Percentiles rank a stretch among this genome's conserved stretches.
Conservation (phyloP, 2,329 filamentous ascomycete species). For the Penicillium sp. region DNA sequence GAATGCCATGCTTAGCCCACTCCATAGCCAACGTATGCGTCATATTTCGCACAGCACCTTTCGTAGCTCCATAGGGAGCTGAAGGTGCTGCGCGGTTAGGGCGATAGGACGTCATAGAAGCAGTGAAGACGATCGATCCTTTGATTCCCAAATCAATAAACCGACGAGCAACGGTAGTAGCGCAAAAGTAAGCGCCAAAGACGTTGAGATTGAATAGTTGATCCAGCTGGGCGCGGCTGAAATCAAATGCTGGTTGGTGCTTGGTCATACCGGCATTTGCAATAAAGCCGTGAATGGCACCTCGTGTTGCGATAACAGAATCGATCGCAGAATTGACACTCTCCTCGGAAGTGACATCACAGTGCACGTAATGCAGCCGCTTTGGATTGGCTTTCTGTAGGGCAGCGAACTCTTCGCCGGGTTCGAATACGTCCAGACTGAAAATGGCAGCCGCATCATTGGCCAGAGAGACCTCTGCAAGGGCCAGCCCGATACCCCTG, state of each 20-base stretch:
- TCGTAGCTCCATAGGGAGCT: slow-evolving; percentile 54
- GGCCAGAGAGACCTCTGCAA: slow-evolving; percentile 53
- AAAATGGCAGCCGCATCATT: slow-evolving; percentile 48
- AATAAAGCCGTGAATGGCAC: slow-evolving; percentile 49
- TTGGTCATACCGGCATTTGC: slow-evolving; percentile 52
- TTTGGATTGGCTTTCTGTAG: slow-evolving; percentile 48
- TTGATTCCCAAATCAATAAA: slow-evolving; percentile 48
- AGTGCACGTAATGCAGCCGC: slow-evolving; percentile 48
- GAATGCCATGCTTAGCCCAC: slow-evolving; percentile 48
- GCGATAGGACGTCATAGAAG: slow-evolving; percentile 54
- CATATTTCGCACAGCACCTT: slow-evolving; percentile 45
- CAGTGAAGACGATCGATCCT: slow-evolving; percentile 50
- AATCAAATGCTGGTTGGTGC: slow-evolving; percentile 53
- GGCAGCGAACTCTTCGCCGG: slow-evolving; percentile 38
- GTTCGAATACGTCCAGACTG: slow-evolving; percentile 46
- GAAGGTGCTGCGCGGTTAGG: slow-evolving; percentile 56
- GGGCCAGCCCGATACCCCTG: slow-evolving; percentile 48
- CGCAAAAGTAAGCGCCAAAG: slow-evolving; percentile 36
- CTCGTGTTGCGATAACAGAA: slow-evolving; percentile 41
- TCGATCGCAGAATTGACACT: slow-evolving; percentile 49
- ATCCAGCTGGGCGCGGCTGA: slow-evolving; percentile 46
- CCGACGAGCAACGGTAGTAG: slow-evolving; percentile 32
- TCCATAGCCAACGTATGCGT: slow-evolving; percentile 49
- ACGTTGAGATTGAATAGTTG: slow-evolving; percentile 52
- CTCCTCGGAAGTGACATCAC: slow-evolving; percentile 51